Percentiles rank a stretch among this genome's conserved stretches.
Evolutionary conservation across 2,329 filamentous ascomycete species (phyloP).

Genomic region (Neobulgaria alba): DNA sequence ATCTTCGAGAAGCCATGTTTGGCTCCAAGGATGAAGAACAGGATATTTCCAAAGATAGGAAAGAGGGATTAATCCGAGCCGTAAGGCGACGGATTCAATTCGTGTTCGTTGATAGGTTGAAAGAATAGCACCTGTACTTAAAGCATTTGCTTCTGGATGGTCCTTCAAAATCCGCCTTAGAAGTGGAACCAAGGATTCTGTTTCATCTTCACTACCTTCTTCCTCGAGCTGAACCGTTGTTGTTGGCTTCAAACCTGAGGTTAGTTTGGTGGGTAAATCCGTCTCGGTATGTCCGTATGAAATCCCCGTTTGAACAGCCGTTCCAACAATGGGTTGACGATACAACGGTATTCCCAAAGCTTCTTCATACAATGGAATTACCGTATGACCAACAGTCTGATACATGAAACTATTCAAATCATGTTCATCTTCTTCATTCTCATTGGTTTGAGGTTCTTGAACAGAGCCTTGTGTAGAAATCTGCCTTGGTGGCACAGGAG

Average conservation of each 20-base stretch:
- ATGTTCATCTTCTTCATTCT: constrained; percentile 35
- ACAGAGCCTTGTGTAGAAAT: constrained; percentile 6
- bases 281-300: constrained; percentile 47
- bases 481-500: constrained; percentile 15
- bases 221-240: constrained; percentile 10
- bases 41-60: constrained; percentile 93
- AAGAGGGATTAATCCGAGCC: constrained; percentile 73
- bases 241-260: neutral
- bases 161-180: constrained; percentile 55
- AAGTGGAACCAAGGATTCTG: constrained; percentile 74
- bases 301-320: constrained; percentile 58
- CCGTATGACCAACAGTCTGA: constrained; percentile 85
- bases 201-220: constrained; percentile 56
- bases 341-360: constrained; percentile 80
- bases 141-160: constrained; percentile 75
- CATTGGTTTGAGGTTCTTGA: constrained; percentile 1
- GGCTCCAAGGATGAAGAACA: constrained; percentile 46
- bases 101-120: constrained; percentile 93
- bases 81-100: constrained; percentile 83
- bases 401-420: constrained; percentile 99
- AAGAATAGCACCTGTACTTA: constrained; percentile 85
- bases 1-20: constrained; percentile 58
- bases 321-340: constrained; percentile 65
- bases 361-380: constrained; percentile 75
- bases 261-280: neutral